Conservation (phyloP, 208 protist species). For the Angomonas deanei region DNA sequence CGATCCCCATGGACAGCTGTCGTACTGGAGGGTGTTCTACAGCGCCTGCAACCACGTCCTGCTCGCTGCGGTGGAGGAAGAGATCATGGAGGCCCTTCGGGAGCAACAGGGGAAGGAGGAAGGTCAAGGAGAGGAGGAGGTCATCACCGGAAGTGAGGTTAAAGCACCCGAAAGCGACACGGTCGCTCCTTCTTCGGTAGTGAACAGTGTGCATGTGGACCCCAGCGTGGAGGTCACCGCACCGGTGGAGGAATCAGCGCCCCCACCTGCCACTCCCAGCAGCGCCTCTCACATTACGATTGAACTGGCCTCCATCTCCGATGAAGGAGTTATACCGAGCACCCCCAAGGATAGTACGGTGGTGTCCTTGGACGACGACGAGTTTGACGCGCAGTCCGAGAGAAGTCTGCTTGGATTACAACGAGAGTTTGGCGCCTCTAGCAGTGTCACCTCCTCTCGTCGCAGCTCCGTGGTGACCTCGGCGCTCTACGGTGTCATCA, state of each 20-base stretch:
- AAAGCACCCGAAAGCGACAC: not conserved
- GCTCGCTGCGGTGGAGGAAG: slow-evolving; percentile 28
- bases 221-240: not conserved
- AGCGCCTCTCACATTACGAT: slow-evolving; percentile 34
- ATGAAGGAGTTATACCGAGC: not conserved
- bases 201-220: not conserved
- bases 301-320: slow-evolving; percentile 2
- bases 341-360: not conserved
- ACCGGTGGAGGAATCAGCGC: not conserved
- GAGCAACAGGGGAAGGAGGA: not conserved
- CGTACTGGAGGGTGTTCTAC: slow-evolving; percentile 60
- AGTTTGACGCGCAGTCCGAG: not conserved
- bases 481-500: slow-evolving; percentile 62
- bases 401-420: slow-evolving; percentile 23
- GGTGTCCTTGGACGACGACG: not conserved
- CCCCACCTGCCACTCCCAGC: not conserved
- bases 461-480: slow-evolving; percentile 40
- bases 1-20: slow-evolving; percentile 17
- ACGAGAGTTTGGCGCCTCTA: slow-evolving; percentile 11
- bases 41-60: slow-evolving; percentile 48
- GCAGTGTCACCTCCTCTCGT: slow-evolving; percentile 24
- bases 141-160: not conserved
- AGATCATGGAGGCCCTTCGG: not conserved
- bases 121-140: not conserved
- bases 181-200: not conserved